phyloP scores from a whole-genome alignment of 179 eudicot species.

The Amaranthus tricolor region DNA sequence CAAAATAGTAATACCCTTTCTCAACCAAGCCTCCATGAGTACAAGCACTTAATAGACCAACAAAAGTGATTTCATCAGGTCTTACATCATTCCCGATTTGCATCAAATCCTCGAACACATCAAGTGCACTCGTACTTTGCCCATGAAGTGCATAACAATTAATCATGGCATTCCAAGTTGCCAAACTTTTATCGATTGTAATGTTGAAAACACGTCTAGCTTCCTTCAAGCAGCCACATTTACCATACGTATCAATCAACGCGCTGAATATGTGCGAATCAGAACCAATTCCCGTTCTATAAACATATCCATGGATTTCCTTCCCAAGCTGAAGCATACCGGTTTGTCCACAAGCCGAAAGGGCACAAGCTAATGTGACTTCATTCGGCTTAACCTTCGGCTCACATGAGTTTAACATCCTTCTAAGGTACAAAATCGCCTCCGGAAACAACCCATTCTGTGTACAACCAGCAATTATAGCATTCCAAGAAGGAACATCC shows the following conservation, averaged over 20 bases:
- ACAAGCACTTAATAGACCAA: conserved; percentile 64
- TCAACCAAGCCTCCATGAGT: conserved; percentile 68
- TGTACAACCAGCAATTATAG: conserved; percentile 59
- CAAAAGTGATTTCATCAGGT: conserved; percentile 61
- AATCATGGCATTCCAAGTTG: conserved; percentile 70
- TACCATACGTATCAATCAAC: conserved; percentile 71
- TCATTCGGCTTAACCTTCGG: conserved; percentile 41
- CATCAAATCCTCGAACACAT: conserved; percentile 56
- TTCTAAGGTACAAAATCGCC: conserved; percentile 51
- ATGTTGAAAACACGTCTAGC: conserved; percentile 47
- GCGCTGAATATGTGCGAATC: conserved; percentile 43
- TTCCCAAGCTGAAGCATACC: conserved; percentile 67
- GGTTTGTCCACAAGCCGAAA: conserved; percentile 61
- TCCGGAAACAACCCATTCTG: conserved; percentile 65
- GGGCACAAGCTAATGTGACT: conserved; percentile 50
- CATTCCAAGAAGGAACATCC: conserved; percentile 71
- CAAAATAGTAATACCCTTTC: conserved; percentile 44
- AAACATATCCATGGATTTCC: conserved; percentile 53
- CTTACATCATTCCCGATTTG: conserved; percentile 22
- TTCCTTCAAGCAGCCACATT: conserved; percentile 53
- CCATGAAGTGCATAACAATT: conserved; percentile 69
- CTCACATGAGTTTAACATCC: conserved; percentile 35
- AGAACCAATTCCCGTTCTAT: conserved; percentile 35
- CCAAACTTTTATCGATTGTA: conserved; percentile 33
- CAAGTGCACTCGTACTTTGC: conserved; percentile 39